Evolutionary conservation across 768 basidiomycete species (phyloP).

Genomic region (Boletellus sp.): DNA sequence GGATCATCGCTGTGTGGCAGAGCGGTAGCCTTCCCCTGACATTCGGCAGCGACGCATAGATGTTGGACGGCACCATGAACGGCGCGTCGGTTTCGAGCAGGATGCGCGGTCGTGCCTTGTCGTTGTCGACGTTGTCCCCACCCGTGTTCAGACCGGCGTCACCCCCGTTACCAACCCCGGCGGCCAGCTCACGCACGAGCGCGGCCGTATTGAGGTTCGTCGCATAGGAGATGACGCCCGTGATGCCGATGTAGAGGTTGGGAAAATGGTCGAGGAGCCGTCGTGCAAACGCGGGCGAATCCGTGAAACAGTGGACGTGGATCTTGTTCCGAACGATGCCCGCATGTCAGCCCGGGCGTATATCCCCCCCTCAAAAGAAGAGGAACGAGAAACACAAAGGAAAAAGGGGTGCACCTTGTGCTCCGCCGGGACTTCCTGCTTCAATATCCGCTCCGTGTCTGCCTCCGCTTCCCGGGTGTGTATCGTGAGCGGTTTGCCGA

Average conservation of each 20-base stretch:
- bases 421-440: slow-evolving; percentile 67
- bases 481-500: slow-evolving; percentile 78
- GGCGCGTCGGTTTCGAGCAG: slow-evolving; percentile 86
- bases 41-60: slow-evolving; percentile 54
- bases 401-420: slow-evolving; percentile 46
- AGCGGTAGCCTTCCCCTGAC: slow-evolving; percentile 62
- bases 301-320: slow-evolving; percentile 88
- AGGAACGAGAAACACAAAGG: background rate
- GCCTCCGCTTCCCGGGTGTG: slow-evolving; percentile 85
- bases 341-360: background rate
- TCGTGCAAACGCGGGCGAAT: slow-evolving; percentile 68
- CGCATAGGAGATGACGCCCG: slow-evolving; percentile 80
- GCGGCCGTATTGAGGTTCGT: slow-evolving; percentile 69
- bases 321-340: slow-evolving; percentile 41
- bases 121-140: too few species aligned
- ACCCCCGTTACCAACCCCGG: too few species aligned
- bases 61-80: slow-evolving; percentile 77
- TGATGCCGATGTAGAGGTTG: slow-evolving; percentile 81
- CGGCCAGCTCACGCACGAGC: slow-evolving; percentile 55
- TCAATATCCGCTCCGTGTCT: slow-evolving; percentile 76
- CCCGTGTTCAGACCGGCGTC: too few species aligned
- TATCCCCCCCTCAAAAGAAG: too few species aligned
- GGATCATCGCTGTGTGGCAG: slow-evolving; percentile 78
- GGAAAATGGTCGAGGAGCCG: slow-evolving; percentile 73
- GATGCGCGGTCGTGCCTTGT: slow-evolving; percentile 37